phyloP scores from a whole-genome alignment of 345 rosid genomes.

The Dipteronia dyeriana region DNA sequence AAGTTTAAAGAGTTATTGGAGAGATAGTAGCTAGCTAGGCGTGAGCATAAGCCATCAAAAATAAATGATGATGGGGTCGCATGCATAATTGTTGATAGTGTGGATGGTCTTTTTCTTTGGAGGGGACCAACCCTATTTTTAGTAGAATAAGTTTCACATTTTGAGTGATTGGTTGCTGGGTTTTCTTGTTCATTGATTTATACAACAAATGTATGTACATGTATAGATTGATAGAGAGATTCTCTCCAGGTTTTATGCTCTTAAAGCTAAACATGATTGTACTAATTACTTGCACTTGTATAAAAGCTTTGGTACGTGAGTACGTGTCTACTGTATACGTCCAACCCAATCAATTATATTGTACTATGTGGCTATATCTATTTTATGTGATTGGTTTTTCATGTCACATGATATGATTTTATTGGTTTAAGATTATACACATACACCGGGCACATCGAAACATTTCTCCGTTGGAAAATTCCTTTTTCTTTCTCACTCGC shows the following conservation, averaged over 20 bases:
- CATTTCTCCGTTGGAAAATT: too few relatives aligned
- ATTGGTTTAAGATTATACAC: too few relatives aligned
- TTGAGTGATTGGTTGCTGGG: conserved; percentile 12
- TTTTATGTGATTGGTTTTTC: too few relatives aligned
- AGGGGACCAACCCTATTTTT: conserved; percentile 34
- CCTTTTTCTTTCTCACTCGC: background rate
- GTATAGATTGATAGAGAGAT: conserved; percentile 10
- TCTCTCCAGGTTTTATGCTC: conserved; percentile 67
- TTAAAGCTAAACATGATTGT: conserved; percentile 53
- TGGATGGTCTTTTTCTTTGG: conserved; percentile 3
- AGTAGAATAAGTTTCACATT: conserved; percentile 21
- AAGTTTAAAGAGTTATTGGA: background rate
- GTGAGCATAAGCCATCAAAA: conserved; percentile 59
- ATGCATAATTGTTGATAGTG: conserved; percentile 21
- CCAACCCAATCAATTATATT: too few relatives aligned
- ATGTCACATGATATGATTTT: too few relatives aligned
- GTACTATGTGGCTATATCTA: too few relatives aligned
- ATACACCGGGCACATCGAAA: too few relatives aligned
- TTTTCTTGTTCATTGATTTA: background rate
- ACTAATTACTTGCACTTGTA: background rate
- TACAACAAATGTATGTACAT: too few relatives aligned
- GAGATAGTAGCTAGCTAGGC: conserved; percentile 25
- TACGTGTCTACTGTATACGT: too few relatives aligned
- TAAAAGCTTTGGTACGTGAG: too few relatives aligned
- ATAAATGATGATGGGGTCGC: conserved; percentile 50